Conservation (phyloP, 192 early-diverging fungal genomes). For the Paraglomus brasilianum region DNA sequence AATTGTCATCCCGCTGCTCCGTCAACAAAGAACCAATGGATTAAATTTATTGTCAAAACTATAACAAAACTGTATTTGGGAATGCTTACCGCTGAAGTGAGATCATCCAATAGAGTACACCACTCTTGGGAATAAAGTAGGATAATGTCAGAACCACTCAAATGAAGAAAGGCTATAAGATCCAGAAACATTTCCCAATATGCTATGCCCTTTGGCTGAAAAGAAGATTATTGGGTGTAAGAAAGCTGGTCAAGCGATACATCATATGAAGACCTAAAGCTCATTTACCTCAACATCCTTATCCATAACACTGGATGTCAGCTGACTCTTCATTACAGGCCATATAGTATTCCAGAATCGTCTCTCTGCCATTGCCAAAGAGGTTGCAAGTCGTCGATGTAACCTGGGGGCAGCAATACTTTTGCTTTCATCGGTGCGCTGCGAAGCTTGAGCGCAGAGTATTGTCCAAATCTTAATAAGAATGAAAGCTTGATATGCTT, state of each 20-base stretch:
- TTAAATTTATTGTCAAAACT: background rate
- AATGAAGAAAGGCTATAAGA: constrained; percentile 40
- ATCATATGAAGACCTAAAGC: background rate
- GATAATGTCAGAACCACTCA: constrained; percentile 35
- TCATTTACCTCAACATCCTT: constrained; percentile 24
- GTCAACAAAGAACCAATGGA: background rate
- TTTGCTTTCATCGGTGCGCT: constrained; percentile 9
- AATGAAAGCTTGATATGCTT: constrained; percentile 38
- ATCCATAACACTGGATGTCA: constrained; percentile 8
- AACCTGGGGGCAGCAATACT: background rate
- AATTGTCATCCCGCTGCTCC: background rate
- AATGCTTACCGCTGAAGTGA: constrained; percentile 34
- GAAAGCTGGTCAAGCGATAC: background rate
- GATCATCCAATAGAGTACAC: constrained; percentile 38
- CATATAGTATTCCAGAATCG: constrained; percentile 37
- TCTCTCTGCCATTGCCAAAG: constrained; percentile 29
- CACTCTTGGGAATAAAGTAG: constrained; percentile 43
- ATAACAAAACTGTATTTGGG: background rate
- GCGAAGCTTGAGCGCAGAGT: constrained; percentile 26
- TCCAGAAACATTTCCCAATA: constrained; percentile 43
- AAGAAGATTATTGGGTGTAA: background rate
- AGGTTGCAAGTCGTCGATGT: constrained; percentile 21
- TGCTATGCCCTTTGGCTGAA: constrained; percentile 19
- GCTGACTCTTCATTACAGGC: constrained; percentile 26
- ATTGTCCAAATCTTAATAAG: constrained; percentile 46